Evolutionary conservation across 441 rosid species (phyloP).

Genomic region (Arabidopsis lyrata): DNA sequence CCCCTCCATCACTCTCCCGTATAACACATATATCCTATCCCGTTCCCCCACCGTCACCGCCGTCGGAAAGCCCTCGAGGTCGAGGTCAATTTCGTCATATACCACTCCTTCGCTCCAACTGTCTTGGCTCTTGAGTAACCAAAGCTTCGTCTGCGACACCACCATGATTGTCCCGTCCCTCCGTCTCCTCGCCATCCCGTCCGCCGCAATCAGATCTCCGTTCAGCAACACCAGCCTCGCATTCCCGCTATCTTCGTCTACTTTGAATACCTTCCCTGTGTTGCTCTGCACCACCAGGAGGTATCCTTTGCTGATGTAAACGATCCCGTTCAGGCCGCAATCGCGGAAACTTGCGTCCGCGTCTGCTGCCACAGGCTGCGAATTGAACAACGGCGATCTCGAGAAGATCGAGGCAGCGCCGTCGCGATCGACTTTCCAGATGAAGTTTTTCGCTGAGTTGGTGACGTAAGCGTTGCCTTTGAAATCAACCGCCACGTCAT

Average conservation of each 20-base stretch:
- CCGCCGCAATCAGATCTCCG: constrained; percentile 59
- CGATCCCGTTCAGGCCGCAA: constrained; percentile 77
- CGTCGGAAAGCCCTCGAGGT: constrained; percentile 63
- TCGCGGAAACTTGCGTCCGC: constrained; percentile 45
- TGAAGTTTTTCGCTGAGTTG: constrained; percentile 70
- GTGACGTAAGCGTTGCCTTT: constrained; percentile 85
- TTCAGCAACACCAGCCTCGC: constrained; percentile 63
- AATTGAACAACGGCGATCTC: constrained; percentile 55
- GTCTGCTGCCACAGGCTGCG: constrained; percentile 48
- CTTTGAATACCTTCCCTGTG: constrained; percentile 90
- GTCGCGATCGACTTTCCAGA: constrained; percentile 71
- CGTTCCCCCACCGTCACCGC: constrained; percentile 66
- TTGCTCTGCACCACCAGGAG: constrained; percentile 80
- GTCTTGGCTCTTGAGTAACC: constrained; percentile 77
- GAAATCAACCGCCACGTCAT: constrained; percentile 81
- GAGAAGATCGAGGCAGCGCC: constrained; percentile 79
- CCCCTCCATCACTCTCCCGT: constrained; percentile 71
- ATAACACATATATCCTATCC: constrained; percentile 76
- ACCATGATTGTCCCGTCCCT: constrained; percentile 76
- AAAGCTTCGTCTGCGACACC: constrained; percentile 61
- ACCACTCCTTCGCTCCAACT: constrained; percentile 83
- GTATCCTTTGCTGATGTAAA: constrained; percentile 79
- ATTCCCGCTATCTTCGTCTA: constrained; percentile 70
- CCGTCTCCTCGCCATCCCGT: constrained; percentile 67
- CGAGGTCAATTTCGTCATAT: constrained; percentile 71